Evolutionary conservation across 441 rosid species (phyloP).

Genomic region (Adansonia gregorii): DNA sequence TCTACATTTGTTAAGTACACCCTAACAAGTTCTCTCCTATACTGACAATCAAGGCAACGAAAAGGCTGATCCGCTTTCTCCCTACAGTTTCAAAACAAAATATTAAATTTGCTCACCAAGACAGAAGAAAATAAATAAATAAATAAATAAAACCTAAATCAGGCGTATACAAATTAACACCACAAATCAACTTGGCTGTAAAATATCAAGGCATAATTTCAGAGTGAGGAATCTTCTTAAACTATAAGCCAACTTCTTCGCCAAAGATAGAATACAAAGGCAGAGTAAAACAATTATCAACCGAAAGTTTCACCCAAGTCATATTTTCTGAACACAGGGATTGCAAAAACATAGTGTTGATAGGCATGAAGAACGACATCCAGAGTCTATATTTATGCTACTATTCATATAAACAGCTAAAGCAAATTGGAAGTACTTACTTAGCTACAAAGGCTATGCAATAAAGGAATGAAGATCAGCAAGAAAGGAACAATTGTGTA

Average conservation of each 20-base stretch:
- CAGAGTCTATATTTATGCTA: neutral
- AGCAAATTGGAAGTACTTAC: conserved; percentile 6
- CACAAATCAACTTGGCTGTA: conserved; percentile 11
- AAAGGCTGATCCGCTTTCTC: conserved; percentile 90
- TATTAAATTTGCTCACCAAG: neutral
- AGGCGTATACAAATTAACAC: neutral
- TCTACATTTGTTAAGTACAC: conserved; percentile 89
- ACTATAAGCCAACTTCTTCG: conserved; percentile 15
- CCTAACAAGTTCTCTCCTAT: conserved; percentile 96
- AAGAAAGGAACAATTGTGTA: neutral
- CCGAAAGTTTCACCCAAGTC: conserved; percentile 2
- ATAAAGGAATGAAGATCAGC: conserved; percentile 1
- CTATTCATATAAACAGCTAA: neutral
- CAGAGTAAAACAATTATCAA: neutral
- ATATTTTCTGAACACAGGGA: neutral
- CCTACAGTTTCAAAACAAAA: conserved; percentile 45
- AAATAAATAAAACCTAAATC: neutral
- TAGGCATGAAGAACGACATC: neutral
- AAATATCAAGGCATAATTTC: conserved; percentile 13
- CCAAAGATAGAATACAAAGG: conserved; percentile 9
- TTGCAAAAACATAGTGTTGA: neutral
- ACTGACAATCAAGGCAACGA: conserved; percentile 88
- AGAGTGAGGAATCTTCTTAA: conserved; percentile 16
- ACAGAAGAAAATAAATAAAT: conserved; percentile 7
- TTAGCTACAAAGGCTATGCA: neutral